Evolutionary conservation across 257 asterid genomes (phyloP).

Genomic region (Euphrasia confusa): DNA sequence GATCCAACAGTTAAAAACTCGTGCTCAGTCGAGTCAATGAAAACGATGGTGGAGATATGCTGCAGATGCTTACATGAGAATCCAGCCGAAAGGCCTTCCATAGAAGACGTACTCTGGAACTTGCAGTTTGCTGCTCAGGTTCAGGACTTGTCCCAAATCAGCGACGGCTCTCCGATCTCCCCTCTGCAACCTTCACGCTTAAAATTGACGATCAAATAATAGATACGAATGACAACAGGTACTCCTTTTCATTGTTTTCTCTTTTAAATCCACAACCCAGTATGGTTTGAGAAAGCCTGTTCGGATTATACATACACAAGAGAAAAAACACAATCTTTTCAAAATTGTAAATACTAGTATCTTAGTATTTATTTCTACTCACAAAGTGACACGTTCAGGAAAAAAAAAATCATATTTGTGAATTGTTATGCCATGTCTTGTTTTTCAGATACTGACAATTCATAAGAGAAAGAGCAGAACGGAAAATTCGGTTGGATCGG

Average conservation of each 20-base stretch:
- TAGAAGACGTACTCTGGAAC: constrained; percentile 89
- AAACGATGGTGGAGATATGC: constrained; percentile 66
- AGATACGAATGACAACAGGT: constrained; percentile 1
- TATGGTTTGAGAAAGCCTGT: neutral
- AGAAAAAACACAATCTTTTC: neutral
- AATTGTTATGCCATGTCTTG: neutral
- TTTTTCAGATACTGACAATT: constrained; percentile 5
- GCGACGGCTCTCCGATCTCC: constrained; percentile 69
- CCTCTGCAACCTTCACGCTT: constrained; percentile 41
- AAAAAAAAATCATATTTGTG: neutral
- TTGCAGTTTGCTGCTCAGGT: constrained; percentile 94
- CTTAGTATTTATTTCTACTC: neutral
- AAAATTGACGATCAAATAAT: constrained; percentile 35
- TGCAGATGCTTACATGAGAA: constrained; percentile 65
- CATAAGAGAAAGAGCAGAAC: neutral
- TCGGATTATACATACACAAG: too few species aligned
- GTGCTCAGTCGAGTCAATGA: constrained; percentile 62
- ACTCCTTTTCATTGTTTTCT: neutral
- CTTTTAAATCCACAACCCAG: too few species aligned
- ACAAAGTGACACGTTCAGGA: too few species aligned
- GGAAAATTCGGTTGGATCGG: constrained; percentile 3
- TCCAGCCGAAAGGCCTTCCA: constrained; percentile 68
- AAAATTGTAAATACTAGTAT: neutral
- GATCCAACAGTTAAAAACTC: constrained; percentile 46
- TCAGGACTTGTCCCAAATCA: constrained; percentile 69